Evolutionary conservation across 352 stramenopile genomes (phyloP), one percentile per base, ranked within the genome.

Genomic region (Phytopythium kandeliae): DNA sequence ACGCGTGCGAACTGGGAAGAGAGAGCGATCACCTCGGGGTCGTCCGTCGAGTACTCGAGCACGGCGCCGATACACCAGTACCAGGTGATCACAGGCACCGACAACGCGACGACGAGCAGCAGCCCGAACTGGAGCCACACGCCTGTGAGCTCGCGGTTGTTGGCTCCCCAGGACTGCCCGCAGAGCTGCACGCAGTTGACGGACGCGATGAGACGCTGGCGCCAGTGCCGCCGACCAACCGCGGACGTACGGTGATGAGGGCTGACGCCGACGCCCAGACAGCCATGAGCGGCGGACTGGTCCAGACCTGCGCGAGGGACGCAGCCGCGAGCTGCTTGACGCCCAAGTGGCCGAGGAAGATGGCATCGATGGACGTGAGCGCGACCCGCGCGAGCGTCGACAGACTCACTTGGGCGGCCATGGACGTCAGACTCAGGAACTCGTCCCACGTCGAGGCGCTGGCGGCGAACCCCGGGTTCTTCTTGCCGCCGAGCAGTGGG

Each of bases 321-420:
- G 73, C 75, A 1, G 67, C 82, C 17, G 82, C 82, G 12, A 93
- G 65, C 45, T 88, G 63, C 31, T 81, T 67, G 16, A 85, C 63
- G 13, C 85, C 85, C n/a, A 92, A 55, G 52, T 93, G 80, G 3
- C 85, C 85, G 10, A 93, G 58, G 54, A 92, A 92, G 16, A 86
- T 62, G 16, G 75, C 71, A 63, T 92, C 78, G 44, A 91, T 89
- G 17, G 83, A 74, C 7, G 71, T 74, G 42, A 89, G 70, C 24
- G 67, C 65, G 55, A 82, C 71, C n/a, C 76, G 65, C 3, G 76
- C 76, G 37, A 90, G 51, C 12, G 73, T 86, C 26, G 70, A 66
- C 43, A 88, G 60, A 48, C 74, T 85, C 55, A 88, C 74, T 61
- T 88, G 76, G 15, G 63, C 58, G 16, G 74, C 76, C 76, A 88